phyloP scores from a whole-genome alignment of 73 alveolate genomes.

The Tetrahymena malaccensis region DNA sequence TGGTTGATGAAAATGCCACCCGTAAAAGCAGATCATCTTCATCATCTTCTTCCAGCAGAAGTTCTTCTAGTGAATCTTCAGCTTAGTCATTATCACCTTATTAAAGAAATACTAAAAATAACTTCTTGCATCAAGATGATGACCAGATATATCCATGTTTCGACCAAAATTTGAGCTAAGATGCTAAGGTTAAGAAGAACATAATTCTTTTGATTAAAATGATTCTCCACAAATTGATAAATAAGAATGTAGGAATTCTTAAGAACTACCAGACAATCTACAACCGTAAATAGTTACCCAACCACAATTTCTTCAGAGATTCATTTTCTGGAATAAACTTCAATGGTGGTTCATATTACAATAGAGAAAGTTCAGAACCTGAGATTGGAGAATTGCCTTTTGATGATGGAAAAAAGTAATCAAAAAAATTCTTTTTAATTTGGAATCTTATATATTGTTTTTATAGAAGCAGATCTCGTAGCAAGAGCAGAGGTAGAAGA shows the following conservation, averaged over 20 bases:
- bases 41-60: not conserved
- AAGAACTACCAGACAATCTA: not conserved
- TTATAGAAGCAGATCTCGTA: not conserved
- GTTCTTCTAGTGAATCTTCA: not conserved
- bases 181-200: not conserved
- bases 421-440: not conserved
- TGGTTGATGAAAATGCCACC: not conserved
- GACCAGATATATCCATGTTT: not conserved
- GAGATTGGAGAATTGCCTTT: not conserved
- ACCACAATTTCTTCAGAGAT: not conserved
- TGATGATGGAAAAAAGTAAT: not conserved
- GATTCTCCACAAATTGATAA: not conserved
- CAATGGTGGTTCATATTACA: not conserved
- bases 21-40: not conserved
- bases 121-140: not conserved
- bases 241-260: not conserved
- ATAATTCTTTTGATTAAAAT: not conserved
- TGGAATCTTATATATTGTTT: not conserved
- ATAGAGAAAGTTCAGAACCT: not conserved
- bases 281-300: not conserved
- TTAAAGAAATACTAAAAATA: not conserved
- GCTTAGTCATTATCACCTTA: not conserved
- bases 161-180: not conserved
- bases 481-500: not conserved
- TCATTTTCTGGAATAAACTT: not conserved